These are phyloP conservation scores for Stereum hirsutum DNA, from an alignment of 1,284 basidiomycete species.

Conservation along the genomic window DNA sequence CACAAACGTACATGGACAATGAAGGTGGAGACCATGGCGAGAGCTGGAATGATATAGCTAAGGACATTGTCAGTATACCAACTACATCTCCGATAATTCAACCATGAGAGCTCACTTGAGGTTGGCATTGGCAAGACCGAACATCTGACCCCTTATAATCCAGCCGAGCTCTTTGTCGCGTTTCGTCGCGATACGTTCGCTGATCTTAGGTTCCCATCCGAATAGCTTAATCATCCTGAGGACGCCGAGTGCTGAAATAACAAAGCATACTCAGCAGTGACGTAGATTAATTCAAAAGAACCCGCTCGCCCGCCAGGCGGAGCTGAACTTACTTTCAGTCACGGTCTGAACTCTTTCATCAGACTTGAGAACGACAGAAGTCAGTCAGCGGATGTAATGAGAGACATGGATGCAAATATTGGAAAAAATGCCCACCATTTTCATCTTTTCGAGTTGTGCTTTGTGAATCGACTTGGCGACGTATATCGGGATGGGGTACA, in stretches of 20 bases:
- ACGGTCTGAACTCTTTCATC: slow-evolving; percentile 40
- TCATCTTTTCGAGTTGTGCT: slow-evolving; percentile 21
- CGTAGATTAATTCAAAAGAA: no score
- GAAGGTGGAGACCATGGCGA: slow-evolving; percentile 63
- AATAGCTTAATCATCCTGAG: slow-evolving; percentile 55
- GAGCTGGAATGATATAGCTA: slow-evolving; percentile 53
- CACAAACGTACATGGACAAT: no score
- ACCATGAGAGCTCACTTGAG: slow-evolving; percentile 25
- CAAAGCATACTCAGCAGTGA: no score
- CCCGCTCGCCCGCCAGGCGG: no score
- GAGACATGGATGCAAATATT: slow-evolving; percentile 19
- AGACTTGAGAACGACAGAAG: slow-evolving; percentile 29
- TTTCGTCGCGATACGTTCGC: slow-evolving; percentile 32
- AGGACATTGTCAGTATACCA: slow-evolving; percentile 7
- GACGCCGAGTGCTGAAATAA: slow-evolving; percentile 25
- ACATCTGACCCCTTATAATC: slow-evolving; percentile 31
- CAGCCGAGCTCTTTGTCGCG: slow-evolving; percentile 46
- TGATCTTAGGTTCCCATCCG: slow-evolving; percentile 43
- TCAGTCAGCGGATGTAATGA: no score
- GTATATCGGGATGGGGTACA: slow-evolving; percentile 41
- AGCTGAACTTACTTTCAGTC: slow-evolving; percentile 34
- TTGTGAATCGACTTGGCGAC: slow-evolving; percentile 21
- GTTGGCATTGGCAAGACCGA: slow-evolving; percentile 26
- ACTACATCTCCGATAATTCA: background rate
- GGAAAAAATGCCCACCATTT: slow-evolving; percentile 18